A percentile compares a stretch with the other conserved stretches of the same genome.
Conservation (phyloP, 495 filamentous ascomycete species). For the Tetracladium marchalianum region DNA sequence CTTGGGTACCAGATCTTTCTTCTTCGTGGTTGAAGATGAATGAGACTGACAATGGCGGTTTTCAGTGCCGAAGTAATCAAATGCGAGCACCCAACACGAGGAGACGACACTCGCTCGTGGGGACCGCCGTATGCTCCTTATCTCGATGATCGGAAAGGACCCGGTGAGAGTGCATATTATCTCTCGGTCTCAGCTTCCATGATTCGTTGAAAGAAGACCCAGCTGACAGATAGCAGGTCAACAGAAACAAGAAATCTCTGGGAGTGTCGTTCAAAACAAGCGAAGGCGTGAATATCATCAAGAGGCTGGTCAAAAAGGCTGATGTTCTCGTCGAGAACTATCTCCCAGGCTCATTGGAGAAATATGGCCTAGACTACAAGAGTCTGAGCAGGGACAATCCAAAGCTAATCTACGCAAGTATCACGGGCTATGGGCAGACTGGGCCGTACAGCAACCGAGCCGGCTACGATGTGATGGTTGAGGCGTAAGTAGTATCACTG, state of each 20-base stretch:
- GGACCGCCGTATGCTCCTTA: conserved; percentile 85
- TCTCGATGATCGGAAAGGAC: conserved; percentile 34
- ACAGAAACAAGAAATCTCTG: conserved; percentile 91
- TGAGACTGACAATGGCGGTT: not conserved
- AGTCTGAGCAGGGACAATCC: conserved; percentile 72
- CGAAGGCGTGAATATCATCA: conserved; percentile 74
- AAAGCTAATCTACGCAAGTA: conserved; percentile 48
- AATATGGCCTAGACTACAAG: conserved; percentile 79
- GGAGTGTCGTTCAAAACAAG: conserved; percentile 78
- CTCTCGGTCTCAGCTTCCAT: conserved; percentile 47
- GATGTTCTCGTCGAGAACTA: conserved; percentile 96
- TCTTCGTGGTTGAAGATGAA: conserved; percentile 9
- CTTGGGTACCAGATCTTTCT: conserved; percentile 68
- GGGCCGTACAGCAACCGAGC: conserved; percentile 81
- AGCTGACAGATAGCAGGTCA: conserved; percentile 40
- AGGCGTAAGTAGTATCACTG: conserved; percentile 37
- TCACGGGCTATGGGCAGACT: conserved; percentile 68
- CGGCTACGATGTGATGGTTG: conserved; percentile 97
- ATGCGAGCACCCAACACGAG: conserved; percentile 80
- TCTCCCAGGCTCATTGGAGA: conserved; percentile 73
- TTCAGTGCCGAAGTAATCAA: conserved; percentile 85
- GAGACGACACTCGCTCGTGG: conserved; percentile 92
- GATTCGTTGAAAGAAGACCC: not conserved
- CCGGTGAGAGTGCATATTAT: conserved; percentile 91
- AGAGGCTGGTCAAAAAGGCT: conserved; percentile 68